Base-by-base conservation (phyloP, 805 yeast genomes). In the Cephaloascus albidus region DNA sequence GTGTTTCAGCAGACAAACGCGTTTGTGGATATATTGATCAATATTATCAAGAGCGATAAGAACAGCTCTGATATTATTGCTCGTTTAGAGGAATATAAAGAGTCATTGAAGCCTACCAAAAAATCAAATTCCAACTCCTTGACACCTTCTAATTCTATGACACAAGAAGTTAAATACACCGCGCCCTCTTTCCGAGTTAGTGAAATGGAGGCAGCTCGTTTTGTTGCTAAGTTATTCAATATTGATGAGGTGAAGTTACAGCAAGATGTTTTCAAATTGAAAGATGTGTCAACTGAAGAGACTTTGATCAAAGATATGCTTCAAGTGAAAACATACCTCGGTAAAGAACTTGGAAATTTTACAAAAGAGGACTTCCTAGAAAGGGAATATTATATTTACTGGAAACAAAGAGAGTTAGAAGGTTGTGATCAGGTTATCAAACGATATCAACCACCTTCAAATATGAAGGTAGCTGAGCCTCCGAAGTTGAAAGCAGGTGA, bases 121-220 rank as follows among this genome's bases (percentile, higher is more conserved):
- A 10, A 6, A 16, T 14, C 33, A 14, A n/a, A 14, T n/a, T 14
- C 33, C 6, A 10, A 6, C n/a, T 10, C 33, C 10, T 15, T n/a
- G 6, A 8, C 28, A 4, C 36, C 41, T 10, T 32, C 40, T 12
- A 44, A 46, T 16, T 15, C 31, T 14, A 28, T 20, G 10, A 4
- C 38, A 4, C 33, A 6, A 4, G 37, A 36, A 38, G 51, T 43
- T 2, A 52, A 47, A 26, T 63, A 57, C 39, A 52, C 55, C 3
- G 56, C 57, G 27, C 84, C 85, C 2, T 63, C 80, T 0, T 82
- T 70, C 50, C 63, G 69, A 30, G 40, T 78, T 2, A 45, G 65
- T 0, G 85, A 81, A 43, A 74, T 82, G 58, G 73, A 76, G 16
- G 65, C 68, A 43, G 69, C 78, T 1, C 51, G 47, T n/a, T 57